A percentile compares a stretch with the other conserved stretches of the same genome.
phyloP scores from a whole-genome alignment of 2,329 filamentous ascomycete genomes.

The Fusarium marasasianum region DNA sequence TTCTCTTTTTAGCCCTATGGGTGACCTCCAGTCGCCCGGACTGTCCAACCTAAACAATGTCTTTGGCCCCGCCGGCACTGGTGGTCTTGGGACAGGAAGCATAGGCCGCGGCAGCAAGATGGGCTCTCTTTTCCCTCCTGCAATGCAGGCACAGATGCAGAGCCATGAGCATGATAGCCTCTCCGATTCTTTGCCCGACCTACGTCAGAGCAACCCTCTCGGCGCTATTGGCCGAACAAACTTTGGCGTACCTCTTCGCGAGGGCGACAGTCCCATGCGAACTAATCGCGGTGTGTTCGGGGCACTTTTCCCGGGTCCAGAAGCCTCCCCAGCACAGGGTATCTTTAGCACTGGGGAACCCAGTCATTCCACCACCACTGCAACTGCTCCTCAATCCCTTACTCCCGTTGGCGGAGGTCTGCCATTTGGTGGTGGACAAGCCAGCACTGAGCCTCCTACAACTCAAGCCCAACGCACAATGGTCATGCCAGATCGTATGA shows the following conservation, averaged over 20 bases:
- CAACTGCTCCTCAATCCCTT: slow-evolving; percentile 48
- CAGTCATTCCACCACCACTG: slow-evolving; percentile 47
- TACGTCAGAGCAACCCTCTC: slow-evolving; percentile 69
- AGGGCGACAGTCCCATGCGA: slow-evolving; percentile 69
- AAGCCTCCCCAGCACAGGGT: slow-evolving; percentile 46
- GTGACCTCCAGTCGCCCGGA: slow-evolving; percentile 80
- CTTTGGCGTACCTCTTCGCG: slow-evolving; percentile 63
- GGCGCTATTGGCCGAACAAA: slow-evolving; percentile 73
- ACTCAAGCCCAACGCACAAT: slow-evolving; percentile 80
- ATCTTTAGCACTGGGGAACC: slow-evolving; percentile 52
- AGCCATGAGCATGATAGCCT: slow-evolving; percentile 71
- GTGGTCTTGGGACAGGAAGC: slow-evolving; percentile 67
- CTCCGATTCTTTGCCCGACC: slow-evolving; percentile 66
- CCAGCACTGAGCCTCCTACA: slow-evolving; percentile 61
- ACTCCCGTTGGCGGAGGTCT: slow-evolving; percentile 49
- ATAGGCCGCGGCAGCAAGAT: slow-evolving; percentile 83
- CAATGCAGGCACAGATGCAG: slow-evolving; percentile 93
- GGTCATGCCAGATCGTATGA: slow-evolving; percentile 99
- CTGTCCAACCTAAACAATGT: slow-evolving; percentile 74
- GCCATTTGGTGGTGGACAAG: slow-evolving; percentile 49
- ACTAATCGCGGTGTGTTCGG: slow-evolving; percentile 64
- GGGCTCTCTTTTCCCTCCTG: slow-evolving; percentile 84
- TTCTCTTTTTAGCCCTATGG: slow-evolving; percentile 80
- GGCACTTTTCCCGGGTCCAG: slow-evolving; percentile 59
- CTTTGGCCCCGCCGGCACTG: slow-evolving; percentile 71